Base-by-base conservation (phyloP, 2,329 filamentous ascomycete species). In the Trichoderma afroharzianum region DNA sequence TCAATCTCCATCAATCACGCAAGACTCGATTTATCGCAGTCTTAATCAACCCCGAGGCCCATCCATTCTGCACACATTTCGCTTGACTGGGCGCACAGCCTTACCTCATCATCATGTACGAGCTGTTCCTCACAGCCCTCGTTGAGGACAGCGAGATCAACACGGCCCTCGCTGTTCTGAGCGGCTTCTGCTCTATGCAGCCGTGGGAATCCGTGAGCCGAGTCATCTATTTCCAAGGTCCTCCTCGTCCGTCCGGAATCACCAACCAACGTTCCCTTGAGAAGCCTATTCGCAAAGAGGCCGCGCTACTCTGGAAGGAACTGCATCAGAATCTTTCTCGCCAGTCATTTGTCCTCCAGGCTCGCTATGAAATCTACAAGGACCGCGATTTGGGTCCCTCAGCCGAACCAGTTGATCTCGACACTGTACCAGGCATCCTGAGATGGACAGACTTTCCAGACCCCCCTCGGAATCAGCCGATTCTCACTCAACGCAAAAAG, bases 371-470 rank as follows among this genome's bases (percentile, higher is more conserved):
- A 68, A 79, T 90, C 2, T 77, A 82, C 24, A 82, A 81, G 63
- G 82, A 87, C 33, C 78, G 78, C 4, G 83, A 88, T 72, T 84
- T 89, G 75, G 84, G 84, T 24, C 78, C 78, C 3, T 72, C 75
- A 12, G 76, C 77, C 2, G 73, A 78, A 0, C 72, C 78, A 3
- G 75, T 77, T 70, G 81, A 85, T 50, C 81, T 86, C 53, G 83
- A 87, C 72, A 75, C 79, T 6, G 77, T 80, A 0, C 80, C 81
- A 0, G 88, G 87, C 21, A 83, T 85, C 4, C 77, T 91, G 71
- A 81, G 85, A 58, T 91, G 88, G 87, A 85, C 82, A 6, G 89
- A 91, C 74, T 83, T 90, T 58, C 89, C 89, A 1, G 89, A 91
- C 73, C 88, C 88, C 18, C 81, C 84, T 1, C 82, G 82, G 28